Evolutionary conservation across 73 alveolate genomes (phyloP).

Genomic region (Halteria grandinella): DNA sequence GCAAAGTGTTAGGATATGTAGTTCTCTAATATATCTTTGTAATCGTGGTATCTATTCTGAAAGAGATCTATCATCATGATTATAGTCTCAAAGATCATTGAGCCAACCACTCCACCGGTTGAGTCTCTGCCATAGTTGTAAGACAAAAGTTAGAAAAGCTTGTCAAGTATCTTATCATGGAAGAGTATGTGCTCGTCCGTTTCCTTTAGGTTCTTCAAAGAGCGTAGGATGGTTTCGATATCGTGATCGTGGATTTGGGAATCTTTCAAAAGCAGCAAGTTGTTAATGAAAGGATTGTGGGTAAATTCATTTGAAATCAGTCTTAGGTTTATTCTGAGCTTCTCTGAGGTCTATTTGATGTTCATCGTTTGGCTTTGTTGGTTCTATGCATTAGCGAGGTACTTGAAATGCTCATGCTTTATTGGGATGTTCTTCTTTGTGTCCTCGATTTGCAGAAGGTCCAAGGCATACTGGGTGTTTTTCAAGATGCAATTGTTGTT

Average conservation of each 20-base stretch:
- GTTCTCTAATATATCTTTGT: background rate
- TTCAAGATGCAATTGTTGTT: background rate
- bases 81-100: slow-evolving; percentile 45
- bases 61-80: slow-evolving; percentile 24
- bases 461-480: slow-evolving; percentile 4
- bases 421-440: background rate
- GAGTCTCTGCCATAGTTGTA: no score
- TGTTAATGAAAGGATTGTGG: slow-evolving; percentile 26
- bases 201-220: no score
- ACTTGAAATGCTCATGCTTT: slow-evolving; percentile 20
- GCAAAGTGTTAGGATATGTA: slow-evolving; percentile 47
- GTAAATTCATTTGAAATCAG: slow-evolving; percentile 45
- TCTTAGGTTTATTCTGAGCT: background rate
- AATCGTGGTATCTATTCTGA: slow-evolving; percentile 15
- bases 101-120: no score
- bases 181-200: slow-evolving; percentile 17
- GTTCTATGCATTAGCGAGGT: no score
- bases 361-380: no score
- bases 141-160: slow-evolving; percentile 16
- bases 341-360: slow-evolving; percentile 7
- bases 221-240: no score
- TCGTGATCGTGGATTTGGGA: background rate
- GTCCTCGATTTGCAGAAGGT: slow-evolving; percentile 25
- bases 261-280: slow-evolving; percentile 27
- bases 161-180: slow-evolving; percentile 49